Conservation (phyloP, 2,329 filamentous ascomycete genomes). For the Drechslerella dactyloides region DNA sequence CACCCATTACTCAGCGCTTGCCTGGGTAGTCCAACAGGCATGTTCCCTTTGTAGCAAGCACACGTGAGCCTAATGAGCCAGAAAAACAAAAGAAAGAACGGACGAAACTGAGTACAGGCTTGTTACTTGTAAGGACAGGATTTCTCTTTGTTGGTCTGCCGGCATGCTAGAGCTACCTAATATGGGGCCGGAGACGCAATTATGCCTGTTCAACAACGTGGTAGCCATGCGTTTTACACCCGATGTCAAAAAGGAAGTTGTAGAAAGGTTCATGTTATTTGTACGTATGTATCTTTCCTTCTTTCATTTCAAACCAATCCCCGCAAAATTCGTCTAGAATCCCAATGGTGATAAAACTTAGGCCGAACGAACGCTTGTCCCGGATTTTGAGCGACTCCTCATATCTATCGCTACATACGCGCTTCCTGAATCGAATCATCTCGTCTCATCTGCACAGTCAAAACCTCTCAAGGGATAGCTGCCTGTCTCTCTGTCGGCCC, state of each 20-base stretch:
- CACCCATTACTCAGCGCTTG: background rate
- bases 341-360: no score
- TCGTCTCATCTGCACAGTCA: no score
- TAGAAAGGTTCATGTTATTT: background rate
- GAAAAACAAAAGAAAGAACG: no score
- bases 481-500: background rate
- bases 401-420: no score
- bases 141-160: background rate
- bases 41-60: background rate
- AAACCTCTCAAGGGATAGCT: no score
- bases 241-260: constrained; percentile 29
- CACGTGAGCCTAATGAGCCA: background rate
- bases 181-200: constrained; percentile 16
- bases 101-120: background rate
- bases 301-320: background rate
- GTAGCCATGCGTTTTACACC: constrained; percentile 21
- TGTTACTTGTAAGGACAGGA: background rate
- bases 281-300: background rate
- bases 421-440: no score
- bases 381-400: no score
- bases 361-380: no score
- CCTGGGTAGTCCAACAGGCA: background rate
- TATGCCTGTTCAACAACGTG: constrained; percentile 19
- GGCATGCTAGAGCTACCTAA: constrained; percentile 34
- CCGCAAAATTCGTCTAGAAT: no score